phyloP scores from a whole-genome alignment of 345 rosid species.

The Fremontodendron californicum region DNA sequence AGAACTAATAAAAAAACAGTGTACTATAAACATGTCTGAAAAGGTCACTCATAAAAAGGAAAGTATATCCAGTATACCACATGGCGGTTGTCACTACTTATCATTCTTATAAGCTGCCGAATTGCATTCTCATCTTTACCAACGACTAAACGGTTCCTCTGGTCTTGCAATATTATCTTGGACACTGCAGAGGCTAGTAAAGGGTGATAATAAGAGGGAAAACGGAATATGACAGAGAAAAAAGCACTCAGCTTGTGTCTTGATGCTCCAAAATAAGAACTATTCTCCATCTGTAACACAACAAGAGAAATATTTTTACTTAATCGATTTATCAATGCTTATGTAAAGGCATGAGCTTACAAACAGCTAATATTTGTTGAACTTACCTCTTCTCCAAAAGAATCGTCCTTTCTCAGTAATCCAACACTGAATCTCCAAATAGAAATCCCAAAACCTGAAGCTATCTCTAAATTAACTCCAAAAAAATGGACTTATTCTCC shows the following conservation, averaged over 20 bases:
- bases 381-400: constrained; percentile 46
- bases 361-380: neutral
- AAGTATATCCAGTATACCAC: constrained; percentile 58
- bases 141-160: constrained; percentile 75
- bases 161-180: constrained; percentile 87
- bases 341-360: constrained; percentile 17
- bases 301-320: constrained; percentile 10
- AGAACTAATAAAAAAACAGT: constrained; percentile 23
- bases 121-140: constrained; percentile 99
- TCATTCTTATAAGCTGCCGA: constrained; percentile 97
- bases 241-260: constrained; percentile 93
- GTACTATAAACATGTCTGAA: constrained; percentile 5
- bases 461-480: no score
- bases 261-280: constrained; percentile 88
- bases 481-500: no score
- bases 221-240: constrained; percentile 94
- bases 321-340: neutral
- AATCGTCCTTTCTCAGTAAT: no score
- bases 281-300: constrained; percentile 75
- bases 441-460: no score
- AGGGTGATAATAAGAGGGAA: constrained; percentile 96
- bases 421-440: no score
- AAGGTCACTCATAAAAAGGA: constrained; percentile 5
- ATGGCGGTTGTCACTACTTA: constrained; percentile 83
- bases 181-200: constrained; percentile 91